Percentiles rank a stretch among this genome's conserved stretches.
Conservation (phyloP, 75 land plant species). For the Selaginella moellendorffii region DNA sequence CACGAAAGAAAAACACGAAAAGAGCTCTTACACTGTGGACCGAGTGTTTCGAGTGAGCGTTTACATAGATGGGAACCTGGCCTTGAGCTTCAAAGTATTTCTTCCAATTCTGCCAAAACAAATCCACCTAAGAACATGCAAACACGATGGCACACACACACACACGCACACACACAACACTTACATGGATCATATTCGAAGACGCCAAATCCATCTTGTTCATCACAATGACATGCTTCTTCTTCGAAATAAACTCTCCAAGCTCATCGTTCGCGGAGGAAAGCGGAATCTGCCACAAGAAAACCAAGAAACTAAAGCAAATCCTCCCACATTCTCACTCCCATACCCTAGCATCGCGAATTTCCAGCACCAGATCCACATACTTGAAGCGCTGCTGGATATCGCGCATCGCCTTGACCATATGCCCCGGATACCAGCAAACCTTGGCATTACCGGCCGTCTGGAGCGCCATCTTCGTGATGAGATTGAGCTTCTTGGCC, state of each 20-base stretch:
- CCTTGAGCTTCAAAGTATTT: conserved; percentile 39
- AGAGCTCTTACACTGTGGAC: conserved; percentile 36
- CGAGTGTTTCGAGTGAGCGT: conserved; percentile 59
- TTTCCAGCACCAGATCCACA: conserved; percentile 77
- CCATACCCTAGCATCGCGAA: conserved; percentile 68
- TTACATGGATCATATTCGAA: conserved; percentile 65
- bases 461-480: conserved; percentile 1
- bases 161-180: conserved; percentile 7
- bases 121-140: neutral
- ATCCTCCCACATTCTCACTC: too few species aligned
- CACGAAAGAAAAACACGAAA: neutral
- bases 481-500: neutral
- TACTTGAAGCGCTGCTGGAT: conserved; percentile 75
- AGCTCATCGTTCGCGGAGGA: conserved; percentile 80
- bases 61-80: conserved; percentile 43
- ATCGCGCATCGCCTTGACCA: conserved; percentile 85
- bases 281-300: conserved; percentile 49
- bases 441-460: conserved; percentile 29
- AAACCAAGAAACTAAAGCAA: neutral
- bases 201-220: conserved; percentile 88
- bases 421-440: conserved; percentile 97
- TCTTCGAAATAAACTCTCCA: conserved; percentile 36
- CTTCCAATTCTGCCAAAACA: conserved; percentile 55
- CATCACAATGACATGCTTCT: conserved; percentile 65
- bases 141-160: neutral